These are phyloP conservation scores for Chernovozyma aurita DNA, from an alignment of 1,139 yeast genomes.

Conservation along the genomic window DNA sequence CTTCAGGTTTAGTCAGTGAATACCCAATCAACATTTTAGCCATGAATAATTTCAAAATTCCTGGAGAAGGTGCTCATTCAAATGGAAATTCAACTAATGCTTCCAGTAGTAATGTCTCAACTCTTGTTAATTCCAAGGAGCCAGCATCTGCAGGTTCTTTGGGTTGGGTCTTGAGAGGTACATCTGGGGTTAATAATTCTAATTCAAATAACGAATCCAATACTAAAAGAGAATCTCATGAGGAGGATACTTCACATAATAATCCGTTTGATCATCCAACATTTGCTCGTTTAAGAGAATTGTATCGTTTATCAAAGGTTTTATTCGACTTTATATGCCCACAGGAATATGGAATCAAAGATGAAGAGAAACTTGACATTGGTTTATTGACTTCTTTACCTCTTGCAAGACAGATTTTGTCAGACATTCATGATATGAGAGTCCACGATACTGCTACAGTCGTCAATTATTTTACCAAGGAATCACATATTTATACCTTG, in stretches of 20 bases:
- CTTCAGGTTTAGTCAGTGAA: slow-evolving; percentile 64
- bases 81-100: slow-evolving; percentile 9
- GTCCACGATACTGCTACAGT: slow-evolving; percentile 77
- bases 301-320: slow-evolving; percentile 86
- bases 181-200: slow-evolving; percentile 20
- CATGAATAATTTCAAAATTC: slow-evolving; percentile 68
- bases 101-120: slow-evolving; percentile 16
- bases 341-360: slow-evolving; percentile 96
- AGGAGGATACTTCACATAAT: slow-evolving; percentile 22
- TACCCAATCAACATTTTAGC: slow-evolving; percentile 79
- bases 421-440: slow-evolving; percentile 77
- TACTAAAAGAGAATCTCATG: slow-evolving; percentile 9
- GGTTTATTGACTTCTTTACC: slow-evolving; percentile 94
- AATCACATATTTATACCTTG: slow-evolving; percentile 92
- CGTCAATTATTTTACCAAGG: slow-evolving; percentile 91
- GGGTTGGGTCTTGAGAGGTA: slow-evolving; percentile 68
- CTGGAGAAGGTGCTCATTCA: slow-evolving; percentile 21
- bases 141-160: slow-evolving; percentile 60
- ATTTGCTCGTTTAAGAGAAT: slow-evolving; percentile 76
- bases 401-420: slow-evolving; percentile 79
- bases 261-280: slow-evolving; percentile 81
- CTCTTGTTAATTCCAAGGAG: slow-evolving; percentile 18
- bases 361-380: slow-evolving; percentile 91
- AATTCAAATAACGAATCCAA: slow-evolving; percentile 20
- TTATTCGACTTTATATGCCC: slow-evolving; percentile 97